A percentile compares a stretch with the other conserved stretches of the same genome.
These are phyloP conservation scores for Cryphonectria naterciae DNA, from an alignment of 2,329 filamentous ascomycete genomes.

Conservation along the genomic window DNA sequence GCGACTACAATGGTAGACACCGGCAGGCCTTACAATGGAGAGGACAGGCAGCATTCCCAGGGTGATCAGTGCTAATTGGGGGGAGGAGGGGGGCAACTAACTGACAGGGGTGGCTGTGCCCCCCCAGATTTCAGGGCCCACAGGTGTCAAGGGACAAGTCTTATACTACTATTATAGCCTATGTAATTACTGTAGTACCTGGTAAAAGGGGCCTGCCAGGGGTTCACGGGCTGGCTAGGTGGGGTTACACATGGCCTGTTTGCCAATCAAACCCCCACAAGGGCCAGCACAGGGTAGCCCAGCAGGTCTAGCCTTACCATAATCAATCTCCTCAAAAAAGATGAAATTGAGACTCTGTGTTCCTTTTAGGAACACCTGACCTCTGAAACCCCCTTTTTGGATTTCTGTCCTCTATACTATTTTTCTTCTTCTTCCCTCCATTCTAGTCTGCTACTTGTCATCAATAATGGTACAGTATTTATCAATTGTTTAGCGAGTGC, in stretches of 20 bases:
- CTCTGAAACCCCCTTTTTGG: not conserved
- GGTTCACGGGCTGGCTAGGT: not conserved
- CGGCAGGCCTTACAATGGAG: not conserved
- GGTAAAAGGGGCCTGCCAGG: slow-evolving; percentile 11
- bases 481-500: not conserved
- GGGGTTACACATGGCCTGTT: not conserved
- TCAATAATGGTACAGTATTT: not conserved
- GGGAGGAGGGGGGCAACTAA: not conserved
- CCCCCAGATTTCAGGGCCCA: not conserved
- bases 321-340: slow-evolving; percentile 5
- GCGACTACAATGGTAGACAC: not conserved
- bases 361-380: slow-evolving; percentile 6
- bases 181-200: not conserved
- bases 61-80: not conserved
- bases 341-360: slow-evolving; percentile 5
- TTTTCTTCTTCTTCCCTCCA: not conserved
- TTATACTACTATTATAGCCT: not conserved
- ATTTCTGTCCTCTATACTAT: not conserved
- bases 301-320: slow-evolving; percentile 3
- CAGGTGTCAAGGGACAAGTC: slow-evolving; percentile 5
- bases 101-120: not conserved
- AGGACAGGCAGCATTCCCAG: slow-evolving; percentile 7
- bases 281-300: not conserved
- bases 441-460: not conserved
- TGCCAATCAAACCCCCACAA: not conserved